Base-by-base conservation (phyloP, 1,284 basidiomycete species). In the Tausonia pullulans region DNA sequence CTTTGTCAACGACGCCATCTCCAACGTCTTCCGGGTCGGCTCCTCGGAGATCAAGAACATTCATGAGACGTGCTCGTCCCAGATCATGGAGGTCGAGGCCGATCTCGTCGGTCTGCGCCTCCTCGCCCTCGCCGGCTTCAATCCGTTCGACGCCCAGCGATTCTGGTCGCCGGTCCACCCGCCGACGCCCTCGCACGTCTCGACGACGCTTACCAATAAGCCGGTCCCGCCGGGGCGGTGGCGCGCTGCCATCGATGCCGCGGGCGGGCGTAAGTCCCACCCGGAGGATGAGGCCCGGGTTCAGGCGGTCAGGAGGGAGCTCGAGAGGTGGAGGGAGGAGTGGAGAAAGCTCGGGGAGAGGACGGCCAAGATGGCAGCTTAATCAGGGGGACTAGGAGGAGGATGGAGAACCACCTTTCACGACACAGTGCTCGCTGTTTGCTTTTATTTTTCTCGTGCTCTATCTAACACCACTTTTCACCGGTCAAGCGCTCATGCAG, bases 1-100 rank as follows among this genome's bases (percentile, higher is more conserved):
- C 1, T 91, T 92, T 70, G 84, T 94, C 60, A 92, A 92, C 71
- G 91, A 94, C 70, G 91, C 89, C 0, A 81, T 95, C 7, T 89
- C 86, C 0, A 84, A 88, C 65, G 71, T 91, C 59, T 87, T 88
- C 41, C 85, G 85, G 72, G 80, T 86, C 2, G 84, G 87, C 4
- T 83, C 85, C 5, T 82, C 84, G 4, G 88, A 91, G 71, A 77
- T 92, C 62, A 79, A 16, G 4, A 11, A 13, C 5, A 53, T 56
- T 14, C n/a, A 39, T 14, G 50, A 53, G 48, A 51, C 52, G 11
- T 65, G 63, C 49, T 50, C 59, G 6, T 56, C 53, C 9, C 60
- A 49, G 39, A 88, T 85, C 44, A 88, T 92, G 72, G 90, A 92
- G 74, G 83, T 87, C 49, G 91, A 94, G 73, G 91, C 91, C 1